A percentile compares a stretch with the other conserved stretches of the same genome.
These are phyloP conservation scores for Pyrenochaeta sp. DNA, from an alignment of 2,329 filamentous ascomycete genomes.

Conservation along the genomic window DNA sequence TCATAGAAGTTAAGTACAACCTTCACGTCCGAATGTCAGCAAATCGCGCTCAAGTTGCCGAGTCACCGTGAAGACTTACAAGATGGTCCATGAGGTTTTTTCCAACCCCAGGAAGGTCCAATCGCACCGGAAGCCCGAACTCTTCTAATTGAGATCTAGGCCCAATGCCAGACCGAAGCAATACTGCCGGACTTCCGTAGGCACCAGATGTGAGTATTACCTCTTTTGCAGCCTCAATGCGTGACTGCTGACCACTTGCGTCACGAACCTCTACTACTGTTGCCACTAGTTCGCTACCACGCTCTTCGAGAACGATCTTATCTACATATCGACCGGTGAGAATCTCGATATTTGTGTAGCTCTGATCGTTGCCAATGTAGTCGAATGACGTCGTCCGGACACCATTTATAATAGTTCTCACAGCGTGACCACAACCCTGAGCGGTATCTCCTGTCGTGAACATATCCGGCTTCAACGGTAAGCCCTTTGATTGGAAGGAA, in stretches of 20 bases:
- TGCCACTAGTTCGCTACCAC: conserved; percentile 50
- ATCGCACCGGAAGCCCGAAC: conserved; percentile 59
- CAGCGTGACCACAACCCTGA: conserved; percentile 14
- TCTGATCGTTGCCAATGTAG: conserved; percentile 34
- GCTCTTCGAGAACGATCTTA: conserved; percentile 57
- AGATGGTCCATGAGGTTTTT: conserved; percentile 69
- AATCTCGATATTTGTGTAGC: conserved; percentile 7
- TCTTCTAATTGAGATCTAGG: conserved; percentile 59
- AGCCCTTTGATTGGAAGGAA: conserved; percentile 17
- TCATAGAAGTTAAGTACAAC: conserved; percentile 65
- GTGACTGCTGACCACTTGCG: conserved; percentile 42
- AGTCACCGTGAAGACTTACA: conserved; percentile 48
- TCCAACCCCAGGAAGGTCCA: conserved; percentile 67
- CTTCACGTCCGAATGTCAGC: conserved; percentile 40
- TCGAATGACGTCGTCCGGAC: conserved; percentile 16
- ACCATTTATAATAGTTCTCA: conserved; percentile 11
- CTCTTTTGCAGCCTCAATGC: conserved; percentile 34
- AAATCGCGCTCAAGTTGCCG: conserved; percentile 10
- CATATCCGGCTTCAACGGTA: conserved; percentile 17
- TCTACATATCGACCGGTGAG: conserved; percentile 20
- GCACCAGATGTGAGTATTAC: conserved; percentile 27
- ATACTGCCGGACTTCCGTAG: conserved; percentile 37
- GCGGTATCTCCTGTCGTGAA: conserved; percentile 17
- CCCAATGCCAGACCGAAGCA: conserved; percentile 63
- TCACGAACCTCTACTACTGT: conserved; percentile 54